Conservation (phyloP, 2,329 filamentous ascomycete genomes). For the Annulohypoxylon truncatum region DNA sequence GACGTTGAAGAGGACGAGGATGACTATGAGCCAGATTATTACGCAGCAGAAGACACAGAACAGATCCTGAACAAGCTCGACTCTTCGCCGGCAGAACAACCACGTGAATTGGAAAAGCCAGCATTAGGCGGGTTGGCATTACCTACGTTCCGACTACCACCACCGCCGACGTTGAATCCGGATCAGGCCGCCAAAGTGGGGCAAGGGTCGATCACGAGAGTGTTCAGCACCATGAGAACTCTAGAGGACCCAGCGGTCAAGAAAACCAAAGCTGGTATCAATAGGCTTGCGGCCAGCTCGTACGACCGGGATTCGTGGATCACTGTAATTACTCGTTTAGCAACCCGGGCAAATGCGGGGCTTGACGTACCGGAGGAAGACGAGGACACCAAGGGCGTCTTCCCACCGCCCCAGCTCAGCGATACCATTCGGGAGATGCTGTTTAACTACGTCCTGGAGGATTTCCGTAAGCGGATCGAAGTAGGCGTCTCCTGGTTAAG, state of each 20-base stretch:
- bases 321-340: conserved; percentile 85
- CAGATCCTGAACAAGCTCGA: conserved; percentile 84
- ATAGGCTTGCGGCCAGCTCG: conserved; percentile 83
- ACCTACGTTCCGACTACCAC: conserved; percentile 82
- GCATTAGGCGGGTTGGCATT: conserved; percentile 69
- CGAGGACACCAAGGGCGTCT: conserved; percentile 59
- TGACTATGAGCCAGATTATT: conserved; percentile 91
- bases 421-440: conserved; percentile 82
- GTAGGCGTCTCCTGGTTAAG: conserved; percentile 93
- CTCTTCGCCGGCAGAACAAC: conserved; percentile 69
- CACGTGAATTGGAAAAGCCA: conserved; percentile 56
- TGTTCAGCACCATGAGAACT: conserved; percentile 81
- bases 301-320: conserved; percentile 92
- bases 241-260: conserved; percentile 74
- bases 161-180: conserved; percentile 77
- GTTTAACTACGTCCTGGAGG: conserved; percentile 88
- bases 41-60: conserved; percentile 79
- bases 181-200: conserved; percentile 80
- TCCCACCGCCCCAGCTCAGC: conserved; percentile 58
- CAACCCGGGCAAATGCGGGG: conserved; percentile 79
- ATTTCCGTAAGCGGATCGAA: conserved; percentile 90
- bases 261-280: conserved; percentile 79
- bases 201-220: conserved; percentile 77
- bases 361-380: conserved; percentile 70
- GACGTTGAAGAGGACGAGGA: conserved; percentile 85